Evolutionary conservation across 371 early-diverging fungal genomes (phyloP).

Genomic region (Choanephora cucurbitarum): DNA sequence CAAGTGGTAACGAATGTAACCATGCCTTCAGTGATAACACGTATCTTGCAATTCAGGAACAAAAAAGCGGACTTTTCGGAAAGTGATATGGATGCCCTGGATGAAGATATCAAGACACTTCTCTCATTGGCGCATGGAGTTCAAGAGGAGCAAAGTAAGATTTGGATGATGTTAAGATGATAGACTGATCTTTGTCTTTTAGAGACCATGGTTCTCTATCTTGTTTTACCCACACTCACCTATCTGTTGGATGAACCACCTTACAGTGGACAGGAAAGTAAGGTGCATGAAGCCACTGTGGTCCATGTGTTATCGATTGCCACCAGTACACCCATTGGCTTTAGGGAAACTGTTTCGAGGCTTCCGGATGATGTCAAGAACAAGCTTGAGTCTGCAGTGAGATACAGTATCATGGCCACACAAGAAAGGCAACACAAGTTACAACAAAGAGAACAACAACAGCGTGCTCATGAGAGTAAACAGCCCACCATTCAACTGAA

Average conservation of each 20-base stretch:
- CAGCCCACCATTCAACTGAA: constrained; percentile 58
- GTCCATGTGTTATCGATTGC: constrained; percentile 43
- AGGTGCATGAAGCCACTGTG: constrained; percentile 35
- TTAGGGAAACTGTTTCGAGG: constrained; percentile 39
- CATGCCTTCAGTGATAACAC: constrained; percentile 38
- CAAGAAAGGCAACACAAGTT: constrained; percentile 43
- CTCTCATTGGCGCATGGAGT: constrained; percentile 29
- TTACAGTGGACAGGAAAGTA: constrained; percentile 21
- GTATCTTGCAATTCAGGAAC: constrained; percentile 27
- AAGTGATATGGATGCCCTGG: constrained; percentile 14
- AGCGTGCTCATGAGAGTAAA: constrained; percentile 30
- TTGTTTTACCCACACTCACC: constrained; percentile 45
- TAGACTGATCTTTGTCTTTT: not conserved
- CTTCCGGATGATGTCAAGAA: constrained; percentile 31
- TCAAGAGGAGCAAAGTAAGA: constrained; percentile 47
- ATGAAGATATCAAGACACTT: constrained; percentile 51
- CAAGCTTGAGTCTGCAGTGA: constrained; percentile 48
- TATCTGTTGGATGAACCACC: constrained; percentile 41
- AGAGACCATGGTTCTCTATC: constrained; percentile 32
- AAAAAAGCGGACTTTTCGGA: constrained; percentile 9
- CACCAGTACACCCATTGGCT: constrained; percentile 33
- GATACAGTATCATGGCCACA: constrained; percentile 42
- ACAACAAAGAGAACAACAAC: constrained; percentile 32
- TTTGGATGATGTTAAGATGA: not conserved
- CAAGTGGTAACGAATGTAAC: constrained; percentile 27